Base-by-base conservation (phyloP, 169 alveolate genomes). In the Amoebophrya sp. region DNA sequence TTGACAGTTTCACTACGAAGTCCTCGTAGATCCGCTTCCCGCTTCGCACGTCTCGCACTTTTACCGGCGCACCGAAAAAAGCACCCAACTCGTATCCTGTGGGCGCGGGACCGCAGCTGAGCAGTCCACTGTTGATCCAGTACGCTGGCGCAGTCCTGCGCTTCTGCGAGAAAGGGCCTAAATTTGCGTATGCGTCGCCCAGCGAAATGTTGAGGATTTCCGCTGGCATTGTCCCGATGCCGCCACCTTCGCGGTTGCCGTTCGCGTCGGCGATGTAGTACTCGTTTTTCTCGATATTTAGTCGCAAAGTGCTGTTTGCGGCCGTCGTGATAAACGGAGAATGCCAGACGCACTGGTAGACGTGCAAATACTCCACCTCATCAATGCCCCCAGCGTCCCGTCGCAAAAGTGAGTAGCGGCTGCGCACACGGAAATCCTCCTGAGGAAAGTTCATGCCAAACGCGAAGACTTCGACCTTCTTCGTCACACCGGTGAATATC, bases 21-120 rank as follows among this genome's bases (percentile, higher is more conserved):
- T 65, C 83, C 33, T 65, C 83, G 83, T 65, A 65, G 83, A 65
- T 36, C 2, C 83, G 2, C 33, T 6, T 65, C 33, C 2, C 83
- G 36, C 26, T 47, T 6, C 18, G 2, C 2, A 65, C 26, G 83
- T 1, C 26, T 10, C 83, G 83, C 83, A 18, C 83, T 36, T 65
- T 65, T 18, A 65, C 83, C 26, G 83, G 33, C 83, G n/a, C 26
- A 36, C 83, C 83, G 33, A 65, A 65, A 18, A 65, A 65, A 6
- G 83, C 83, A 6, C 83, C 83, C 83, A 65, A 36, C 26, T 65
- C 83, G 83, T 65, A 65, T 10, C 83, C 83, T 29, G 2, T 18
- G 10, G 83, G 83, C 83, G 83, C 83, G 38, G 83, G 83, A 36
- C 83, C 83, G 83, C 83, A 65, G 83, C 39, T 26, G 36, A 65